phyloP scores from a whole-genome alignment of 2,329 filamentous ascomycete species.

The Venturia asperata region DNA sequence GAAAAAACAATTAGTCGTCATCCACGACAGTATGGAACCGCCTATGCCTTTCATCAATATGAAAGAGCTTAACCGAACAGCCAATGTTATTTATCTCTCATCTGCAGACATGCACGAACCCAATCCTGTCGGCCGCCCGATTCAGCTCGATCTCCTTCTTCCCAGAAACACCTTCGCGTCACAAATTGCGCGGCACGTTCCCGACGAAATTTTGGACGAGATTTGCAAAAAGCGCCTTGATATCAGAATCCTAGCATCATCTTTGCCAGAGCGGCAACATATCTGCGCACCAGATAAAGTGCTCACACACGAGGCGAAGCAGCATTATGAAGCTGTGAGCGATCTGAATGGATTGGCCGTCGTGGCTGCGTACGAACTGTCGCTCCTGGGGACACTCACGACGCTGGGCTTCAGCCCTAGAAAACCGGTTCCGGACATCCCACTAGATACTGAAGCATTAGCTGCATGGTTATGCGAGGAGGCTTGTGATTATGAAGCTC shows the following conservation, averaged over 20 bases:
- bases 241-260: conserved; percentile 12
- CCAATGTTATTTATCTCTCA: not conserved
- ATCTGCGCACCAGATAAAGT: conserved; percentile 20
- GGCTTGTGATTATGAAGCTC: conserved; percentile 20
- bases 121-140: not conserved
- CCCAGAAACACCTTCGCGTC: not conserved
- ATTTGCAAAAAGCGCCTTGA: conserved; percentile 18
- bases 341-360: conserved; percentile 21
- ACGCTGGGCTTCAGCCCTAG: conserved; percentile 13
- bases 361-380: conserved; percentile 20
- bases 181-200: not conserved
- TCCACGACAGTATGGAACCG: conserved; percentile 15
- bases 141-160: not conserved
- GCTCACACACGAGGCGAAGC: conserved; percentile 17
- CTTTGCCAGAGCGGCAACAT: conserved; percentile 18
- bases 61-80: not conserved
- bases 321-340: conserved; percentile 21
- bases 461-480: conserved; percentile 20
- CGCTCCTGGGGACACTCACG: conserved; percentile 20
- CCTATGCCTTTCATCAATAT: conserved; percentile 16
- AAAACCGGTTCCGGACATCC: not conserved
- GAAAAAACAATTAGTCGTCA: conserved; percentile 19
- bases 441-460: conserved; percentile 10
- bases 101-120: not conserved
- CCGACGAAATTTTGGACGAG: not conserved